These are phyloP conservation scores for Fusarium sp. DNA, from an alignment of 2,329 filamentous ascomycete species.

Conservation along the genomic window DNA sequence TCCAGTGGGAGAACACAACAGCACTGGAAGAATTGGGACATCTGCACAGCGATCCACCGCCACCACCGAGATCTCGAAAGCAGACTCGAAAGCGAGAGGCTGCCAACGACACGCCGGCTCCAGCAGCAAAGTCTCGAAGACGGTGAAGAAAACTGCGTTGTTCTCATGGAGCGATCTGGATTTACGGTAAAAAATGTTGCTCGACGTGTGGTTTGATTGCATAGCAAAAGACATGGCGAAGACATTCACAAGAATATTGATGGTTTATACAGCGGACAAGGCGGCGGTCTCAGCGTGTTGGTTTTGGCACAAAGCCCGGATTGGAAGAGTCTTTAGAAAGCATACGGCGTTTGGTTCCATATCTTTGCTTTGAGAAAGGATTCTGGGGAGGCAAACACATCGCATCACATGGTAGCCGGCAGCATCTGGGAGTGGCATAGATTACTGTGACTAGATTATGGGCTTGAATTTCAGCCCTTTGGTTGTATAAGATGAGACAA, in stretches of 20 bases:
- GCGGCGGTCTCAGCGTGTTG: constrained; percentile 15
- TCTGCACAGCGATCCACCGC: constrained; percentile 68
- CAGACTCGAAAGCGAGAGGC: constrained; percentile 66
- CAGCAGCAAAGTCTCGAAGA: constrained; percentile 51
- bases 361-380: constrained; percentile 23
- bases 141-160: constrained; percentile 34
- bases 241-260: constrained; percentile 17
- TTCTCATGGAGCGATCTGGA: constrained; percentile 2
- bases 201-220: constrained; percentile 11
- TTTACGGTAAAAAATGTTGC: background rate
- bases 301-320: constrained; percentile 29
- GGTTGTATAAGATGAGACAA: constrained; percentile 25
- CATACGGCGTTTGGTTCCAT: constrained; percentile 43
- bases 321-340: constrained; percentile 38
- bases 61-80: constrained; percentile 65
- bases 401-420: constrained; percentile 27
- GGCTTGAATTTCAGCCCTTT: constrained; percentile 17
- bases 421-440: constrained; percentile 36
- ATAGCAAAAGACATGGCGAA: constrained; percentile 19
- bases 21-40: constrained; percentile 70
- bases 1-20: constrained; percentile 69
- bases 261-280: constrained; percentile 14
- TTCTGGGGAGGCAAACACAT: constrained; percentile 14
- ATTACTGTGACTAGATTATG: constrained; percentile 34
- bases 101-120: constrained; percentile 48